These are phyloP conservation scores for Anthoceros angustus DNA, from an alignment of 225 moss, liverwort and hornwort species.

Conservation along the genomic window DNA sequence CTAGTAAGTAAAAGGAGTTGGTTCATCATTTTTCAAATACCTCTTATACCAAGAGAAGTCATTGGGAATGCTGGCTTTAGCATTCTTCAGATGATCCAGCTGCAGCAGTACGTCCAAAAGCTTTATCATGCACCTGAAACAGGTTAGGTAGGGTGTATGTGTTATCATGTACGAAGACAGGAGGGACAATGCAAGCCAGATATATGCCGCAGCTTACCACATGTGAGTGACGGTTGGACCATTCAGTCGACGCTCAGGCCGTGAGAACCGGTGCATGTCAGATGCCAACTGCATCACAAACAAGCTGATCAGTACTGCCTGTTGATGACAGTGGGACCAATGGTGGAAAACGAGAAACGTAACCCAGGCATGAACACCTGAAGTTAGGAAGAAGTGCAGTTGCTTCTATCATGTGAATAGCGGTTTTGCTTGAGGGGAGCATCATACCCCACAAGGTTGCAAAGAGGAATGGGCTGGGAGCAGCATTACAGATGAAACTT, in stretches of 20 bases:
- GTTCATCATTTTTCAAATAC: constrained; percentile 11
- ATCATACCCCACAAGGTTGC: too few species aligned
- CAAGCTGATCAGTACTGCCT: neutral
- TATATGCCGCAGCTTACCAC: constrained; percentile 47
- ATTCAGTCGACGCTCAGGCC: constrained; percentile 74
- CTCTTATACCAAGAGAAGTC: constrained; percentile 99
- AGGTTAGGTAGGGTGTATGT: constrained; percentile 94
- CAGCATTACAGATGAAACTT: neutral
- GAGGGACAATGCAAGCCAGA: neutral
- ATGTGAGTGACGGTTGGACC: constrained; percentile 98
- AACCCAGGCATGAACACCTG: too few species aligned
- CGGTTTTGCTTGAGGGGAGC: too few species aligned
- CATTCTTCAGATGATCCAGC: constrained; percentile 96
- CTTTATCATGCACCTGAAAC: constrained; percentile 80
- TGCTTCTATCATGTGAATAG: too few species aligned
- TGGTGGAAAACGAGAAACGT: too few species aligned
- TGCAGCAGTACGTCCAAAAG: constrained; percentile 94
- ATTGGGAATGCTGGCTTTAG: constrained; percentile 98
- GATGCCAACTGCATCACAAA: constrained; percentile 54
- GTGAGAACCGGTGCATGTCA: constrained; percentile 91
- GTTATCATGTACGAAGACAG: constrained; percentile 66
- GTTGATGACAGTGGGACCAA: neutral
- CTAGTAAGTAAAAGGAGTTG: constrained; percentile 5
- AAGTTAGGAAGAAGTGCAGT: too few species aligned
- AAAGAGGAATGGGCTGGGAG: too few species aligned